Evolutionary conservation across 495 filamentous ascomycete genomes (phyloP), one percentile per base, ranked within the genome.

Genomic region (Neurospora terricola): DNA sequence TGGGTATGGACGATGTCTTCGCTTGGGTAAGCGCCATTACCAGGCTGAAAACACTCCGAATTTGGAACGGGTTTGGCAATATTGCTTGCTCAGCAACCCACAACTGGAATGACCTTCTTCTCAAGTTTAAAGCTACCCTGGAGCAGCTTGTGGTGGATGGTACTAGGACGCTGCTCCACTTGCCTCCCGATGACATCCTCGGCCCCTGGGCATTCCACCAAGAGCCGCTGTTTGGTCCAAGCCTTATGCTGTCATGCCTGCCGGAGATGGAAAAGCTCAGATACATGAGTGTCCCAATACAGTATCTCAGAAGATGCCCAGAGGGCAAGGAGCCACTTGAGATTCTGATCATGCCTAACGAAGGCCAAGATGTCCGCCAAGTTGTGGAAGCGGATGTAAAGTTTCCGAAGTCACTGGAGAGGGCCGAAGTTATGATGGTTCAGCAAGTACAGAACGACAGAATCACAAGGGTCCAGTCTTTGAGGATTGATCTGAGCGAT

Each of bases 61-160:
- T 48, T 5, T 1, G 1, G 0, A 23, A 48, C 43, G 43, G 43
- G 43, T 23, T 48, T 5, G 9, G 4, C 18, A 23, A 1, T 2
- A 5, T 2, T 0, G 3, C n/a, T 11, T 0, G 1, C n/a, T 11
- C n/a, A 2, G 0, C 0, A 0, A 11, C 3, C 9, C 9, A 23
- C 18, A 21, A 23, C 4, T 48, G 8, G 43, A 48, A 48, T 3
- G 0, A 11, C 0, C 0, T 48, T 11, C 43, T 48, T 1, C 43
- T 5, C 43, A 48, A 2, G 4, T 54, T 54, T 1, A 54, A 23
- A 3, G 1, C 1, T 1, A 54, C 45, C 21, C 45, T 54, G 45
- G 45, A 54, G 45, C n/a, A 54, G 21, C 21, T 54, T 3, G n/a
- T 21, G 4, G 2, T 54, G 45, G 21, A 12, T 12, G 45, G 45